Base-by-base conservation (phyloP, 2,329 filamentous ascomycete species). In the Diaporthe caulivora region DNA sequence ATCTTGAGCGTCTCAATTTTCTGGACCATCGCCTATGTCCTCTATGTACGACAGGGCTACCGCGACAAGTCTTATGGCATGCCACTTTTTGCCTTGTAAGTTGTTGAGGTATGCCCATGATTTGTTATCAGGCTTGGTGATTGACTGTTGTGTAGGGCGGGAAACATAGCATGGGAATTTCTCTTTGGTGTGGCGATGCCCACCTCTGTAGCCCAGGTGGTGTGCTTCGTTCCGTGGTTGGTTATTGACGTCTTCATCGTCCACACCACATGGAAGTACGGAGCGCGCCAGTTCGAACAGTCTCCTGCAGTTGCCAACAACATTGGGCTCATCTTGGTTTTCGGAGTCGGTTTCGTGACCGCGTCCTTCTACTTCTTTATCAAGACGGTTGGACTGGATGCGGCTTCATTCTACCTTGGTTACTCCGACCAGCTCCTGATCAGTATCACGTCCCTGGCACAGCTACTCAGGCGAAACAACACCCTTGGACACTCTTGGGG, bases 1-100 rank as follows among this genome's bases (percentile, higher is more conserved):
- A 75, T 75, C 54, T 34, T 71, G 29, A 26, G 29, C 15, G 53
- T 54, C 34, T 55, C 58, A 1, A 55, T 47, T 18, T 53, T 74
- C 15, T 75, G 74, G 74, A 73, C 74, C 8, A 49, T 68, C n/a
- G 74, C 74, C 13, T 75, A 75, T 49, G 44, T 75, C 24, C 67
- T 75, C 15, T 75, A 75, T 42, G 64, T 75, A 13, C 58, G 60
- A 21, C 72, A 75, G 29, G 74, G 53, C 3, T 75, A 71, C 49
- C 64, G 57, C 24, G 72, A 75, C 57, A 70, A 67, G 58, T 75
- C 74, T 26, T 75, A 75, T 62, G 74, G 74, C 53, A 75, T 75
- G 74, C 74, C 74, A n/a, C 34, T 75, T 18, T 49, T 72, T 24
- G 67, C 74, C 40, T 44, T 75, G 74, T 75, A 64, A 10, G 58